A percentile compares a stretch with the other conserved stretches of the same genome.
Evolutionary conservation across 768 basidiomycete species (phyloP).

Genomic region (Cyclocybe cylindracea): DNA sequence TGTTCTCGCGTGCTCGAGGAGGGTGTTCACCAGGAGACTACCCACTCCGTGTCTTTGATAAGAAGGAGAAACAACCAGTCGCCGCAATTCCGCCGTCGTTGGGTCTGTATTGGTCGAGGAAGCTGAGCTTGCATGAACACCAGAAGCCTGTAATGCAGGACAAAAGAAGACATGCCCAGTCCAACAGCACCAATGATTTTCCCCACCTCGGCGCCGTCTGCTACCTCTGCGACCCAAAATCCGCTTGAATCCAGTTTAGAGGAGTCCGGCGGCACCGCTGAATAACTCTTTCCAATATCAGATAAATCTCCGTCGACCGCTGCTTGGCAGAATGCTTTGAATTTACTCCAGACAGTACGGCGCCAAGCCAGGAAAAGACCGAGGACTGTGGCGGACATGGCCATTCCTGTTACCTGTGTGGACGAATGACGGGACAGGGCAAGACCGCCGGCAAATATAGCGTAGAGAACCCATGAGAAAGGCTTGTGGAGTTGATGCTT

Average conservation of each 20-base stretch:
- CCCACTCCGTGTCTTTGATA: conserved; percentile 23
- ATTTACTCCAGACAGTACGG: too few relatives aligned
- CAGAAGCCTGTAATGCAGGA: not conserved
- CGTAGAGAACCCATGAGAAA: too few relatives aligned
- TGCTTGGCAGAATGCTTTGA: too few relatives aligned
- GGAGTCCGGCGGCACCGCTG: not conserved
- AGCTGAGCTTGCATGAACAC: not conserved
- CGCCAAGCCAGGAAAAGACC: too few relatives aligned
- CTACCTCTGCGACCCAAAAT: conserved; percentile 26
- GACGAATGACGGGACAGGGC: too few relatives aligned
- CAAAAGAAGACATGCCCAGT: conserved; percentile 12
- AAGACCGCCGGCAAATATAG: too few relatives aligned
- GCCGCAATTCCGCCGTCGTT: conserved; percentile 21
- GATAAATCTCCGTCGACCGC: conserved; percentile 14
- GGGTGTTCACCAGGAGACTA: conserved; percentile 9
- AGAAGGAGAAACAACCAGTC: conserved; percentile 23
- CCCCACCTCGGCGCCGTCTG: not conserved
- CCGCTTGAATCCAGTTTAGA: conserved; percentile 5
- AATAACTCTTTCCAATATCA: conserved; percentile 19
- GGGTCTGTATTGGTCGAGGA: conserved; percentile 7
- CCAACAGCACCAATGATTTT: conserved; percentile 22
- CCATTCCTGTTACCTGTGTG: too few relatives aligned
- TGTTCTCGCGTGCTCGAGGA: conserved; percentile 15
- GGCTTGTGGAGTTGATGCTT: too few relatives aligned
- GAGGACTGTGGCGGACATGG: too few relatives aligned